A percentile compares a stretch with the other conserved stretches of the same genome.
phyloP scores from a whole-genome alignment of 139 green algal species.

The Haematococcus lacustris region DNA sequence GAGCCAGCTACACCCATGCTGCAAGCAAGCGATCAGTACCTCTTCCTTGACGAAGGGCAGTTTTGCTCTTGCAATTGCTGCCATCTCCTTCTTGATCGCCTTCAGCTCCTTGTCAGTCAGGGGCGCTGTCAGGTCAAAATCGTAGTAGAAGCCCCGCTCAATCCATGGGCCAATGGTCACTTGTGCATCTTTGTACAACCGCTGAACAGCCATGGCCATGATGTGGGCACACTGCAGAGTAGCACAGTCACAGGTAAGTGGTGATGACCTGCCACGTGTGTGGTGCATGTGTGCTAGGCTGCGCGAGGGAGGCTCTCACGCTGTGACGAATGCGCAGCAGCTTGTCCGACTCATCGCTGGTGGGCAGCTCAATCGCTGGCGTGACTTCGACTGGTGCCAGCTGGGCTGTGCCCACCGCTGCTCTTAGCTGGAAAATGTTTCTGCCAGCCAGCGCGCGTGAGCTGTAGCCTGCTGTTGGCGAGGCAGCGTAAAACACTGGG shows the following conservation, averaged over 20 bases:
- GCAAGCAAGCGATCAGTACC: too few species aligned
- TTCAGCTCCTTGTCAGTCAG: conserved; percentile 89
- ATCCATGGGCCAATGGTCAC: conserved; percentile 95
- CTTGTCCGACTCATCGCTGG: conserved; percentile 64
- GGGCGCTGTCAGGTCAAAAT: conserved; percentile 81
- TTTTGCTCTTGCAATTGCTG: conserved; percentile 64
- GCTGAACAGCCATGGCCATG: conserved; percentile 97
- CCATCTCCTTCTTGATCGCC: conserved; percentile 93
- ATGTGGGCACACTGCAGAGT: conserved; percentile 82
- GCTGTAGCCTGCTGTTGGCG: too few species aligned
- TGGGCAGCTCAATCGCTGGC: conserved; percentile 37
- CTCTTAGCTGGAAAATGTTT: conserved; percentile 1
- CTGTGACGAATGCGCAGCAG: conserved; percentile 83
- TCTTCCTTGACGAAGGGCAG: conserved; percentile 82
- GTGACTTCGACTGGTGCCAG: background rate
- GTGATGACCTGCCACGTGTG: background rate
- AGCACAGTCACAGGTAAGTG: background rate
- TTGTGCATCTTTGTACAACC: conserved; percentile 75
- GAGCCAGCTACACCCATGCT: too few species aligned
- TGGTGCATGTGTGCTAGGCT: background rate
- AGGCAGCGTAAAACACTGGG: too few species aligned
- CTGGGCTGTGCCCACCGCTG: background rate
- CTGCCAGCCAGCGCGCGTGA: background rate
- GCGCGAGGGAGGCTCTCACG: conserved; percentile 31
- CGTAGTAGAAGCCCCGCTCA: conserved; percentile 97